phyloP scores from a whole-genome alignment of 2,329 filamentous ascomycete genomes.

The Aschersonia sp. region DNA sequence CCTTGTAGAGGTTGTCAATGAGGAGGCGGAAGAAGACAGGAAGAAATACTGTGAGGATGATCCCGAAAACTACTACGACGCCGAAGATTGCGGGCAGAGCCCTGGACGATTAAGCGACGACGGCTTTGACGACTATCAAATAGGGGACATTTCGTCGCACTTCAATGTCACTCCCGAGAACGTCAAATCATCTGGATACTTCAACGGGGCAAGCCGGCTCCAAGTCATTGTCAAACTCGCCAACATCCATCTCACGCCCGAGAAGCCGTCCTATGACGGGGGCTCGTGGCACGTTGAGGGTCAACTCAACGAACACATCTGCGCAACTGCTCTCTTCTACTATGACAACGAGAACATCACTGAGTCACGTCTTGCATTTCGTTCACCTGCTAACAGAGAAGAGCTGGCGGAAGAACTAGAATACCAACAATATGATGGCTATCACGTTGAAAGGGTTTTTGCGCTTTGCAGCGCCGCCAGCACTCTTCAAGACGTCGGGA shows the following conservation, averaged over 20 bases:
- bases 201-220: conserved; percentile 19
- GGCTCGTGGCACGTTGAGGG: conserved; percentile 44
- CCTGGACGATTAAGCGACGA: neutral
- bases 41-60: conserved; percentile 7
- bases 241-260: conserved; percentile 45
- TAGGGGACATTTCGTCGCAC: neutral
- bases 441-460: conserved; percentile 19
- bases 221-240: conserved; percentile 52
- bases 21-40: conserved; percentile 13
- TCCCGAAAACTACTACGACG: conserved; percentile 2
- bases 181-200: conserved; percentile 11
- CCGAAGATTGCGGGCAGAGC: neutral
- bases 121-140: neutral
- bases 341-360: conserved; percentile 47
- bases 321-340: conserved; percentile 48
- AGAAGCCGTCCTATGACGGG: conserved; percentile 36
- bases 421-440: conserved; percentile 18
- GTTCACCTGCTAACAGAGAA: conserved; percentile 20
- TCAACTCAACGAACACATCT: conserved; percentile 46
- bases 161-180: conserved; percentile 5
- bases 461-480: conserved; percentile 12
- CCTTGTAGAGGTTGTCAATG: conserved; percentile 9
- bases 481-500: conserved; percentile 25
- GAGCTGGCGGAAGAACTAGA: conserved; percentile 10
- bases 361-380: conserved; percentile 34